Evolutionary conservation across 768 basidiomycete species (phyloP).

Genomic region (Agaricus subrufescens): DNA sequence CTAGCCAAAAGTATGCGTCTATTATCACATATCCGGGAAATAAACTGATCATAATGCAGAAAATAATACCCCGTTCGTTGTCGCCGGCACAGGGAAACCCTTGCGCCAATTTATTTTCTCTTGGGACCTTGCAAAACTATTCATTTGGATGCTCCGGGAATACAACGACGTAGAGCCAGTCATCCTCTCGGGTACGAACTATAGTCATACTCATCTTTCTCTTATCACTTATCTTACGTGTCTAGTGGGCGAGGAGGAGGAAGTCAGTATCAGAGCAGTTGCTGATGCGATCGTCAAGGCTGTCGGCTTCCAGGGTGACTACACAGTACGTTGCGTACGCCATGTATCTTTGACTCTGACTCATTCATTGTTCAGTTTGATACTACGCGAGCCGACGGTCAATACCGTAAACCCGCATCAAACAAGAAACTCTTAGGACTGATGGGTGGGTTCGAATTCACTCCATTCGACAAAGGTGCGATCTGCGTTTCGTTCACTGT

Average conservation of each 20-base stretch:
- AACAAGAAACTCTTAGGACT: slow-evolving; percentile 81
- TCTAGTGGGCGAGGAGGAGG: slow-evolving; percentile 86
- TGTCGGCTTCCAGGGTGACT: slow-evolving; percentile 74
- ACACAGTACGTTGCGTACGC: slow-evolving; percentile 44
- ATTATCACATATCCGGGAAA: neutral
- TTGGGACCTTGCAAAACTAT: slow-evolving; percentile 90
- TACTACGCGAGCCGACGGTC: slow-evolving; percentile 80
- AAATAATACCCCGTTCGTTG: slow-evolving; percentile 80
- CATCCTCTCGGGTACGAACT: slow-evolving; percentile 72
- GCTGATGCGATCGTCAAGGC: slow-evolving; percentile 89
- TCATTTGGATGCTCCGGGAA: slow-evolving; percentile 89
- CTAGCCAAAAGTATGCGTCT: slow-evolving; percentile 71
- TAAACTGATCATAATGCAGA: slow-evolving; percentile 32
- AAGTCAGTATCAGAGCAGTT: slow-evolving; percentile 88
- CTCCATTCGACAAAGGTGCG: slow-evolving; percentile 81
- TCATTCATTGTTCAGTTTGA: slow-evolving; percentile 58
- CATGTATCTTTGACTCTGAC: neutral
- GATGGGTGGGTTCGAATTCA: slow-evolving; percentile 83
- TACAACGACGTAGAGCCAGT: slow-evolving; percentile 92
- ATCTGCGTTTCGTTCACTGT: slow-evolving; percentile 1
- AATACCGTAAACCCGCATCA: slow-evolving; percentile 94
- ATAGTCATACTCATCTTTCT: neutral
- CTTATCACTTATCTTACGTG: neutral
- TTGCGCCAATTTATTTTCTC: slow-evolving; percentile 98
- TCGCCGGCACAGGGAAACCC: slow-evolving; percentile 88